phyloP scores from a whole-genome alignment of 768 basidiomycete species.

The Astraeus odoratus region DNA sequence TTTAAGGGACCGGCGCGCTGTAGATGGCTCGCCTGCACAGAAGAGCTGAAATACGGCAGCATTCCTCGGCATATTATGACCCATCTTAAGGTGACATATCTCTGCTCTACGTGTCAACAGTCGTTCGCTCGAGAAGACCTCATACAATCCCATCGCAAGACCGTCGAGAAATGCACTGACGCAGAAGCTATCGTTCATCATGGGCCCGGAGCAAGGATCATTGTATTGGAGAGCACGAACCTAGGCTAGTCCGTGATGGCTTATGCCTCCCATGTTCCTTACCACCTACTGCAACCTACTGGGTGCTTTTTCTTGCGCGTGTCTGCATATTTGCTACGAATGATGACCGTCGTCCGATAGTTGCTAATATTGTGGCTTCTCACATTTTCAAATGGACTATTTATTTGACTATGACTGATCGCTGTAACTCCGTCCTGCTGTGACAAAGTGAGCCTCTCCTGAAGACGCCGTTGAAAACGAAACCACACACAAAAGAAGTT shows the following conservation, averaged over 20 bases:
- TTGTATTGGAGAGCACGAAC: neutral
- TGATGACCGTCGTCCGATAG: too few species aligned
- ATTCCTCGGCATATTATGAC: constrained; percentile 5
- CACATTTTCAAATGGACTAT: neutral
- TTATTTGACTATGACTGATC: too few species aligned
- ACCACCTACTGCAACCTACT: neutral
- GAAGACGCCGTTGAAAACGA: neutral
- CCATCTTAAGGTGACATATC: neutral
- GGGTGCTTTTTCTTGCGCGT: neutral
- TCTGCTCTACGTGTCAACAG: neutral
- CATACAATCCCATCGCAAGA: neutral
- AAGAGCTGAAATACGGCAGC: neutral
- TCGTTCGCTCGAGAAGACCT: constrained; percentile 1
- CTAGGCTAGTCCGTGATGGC: neutral
- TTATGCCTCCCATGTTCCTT: neutral
- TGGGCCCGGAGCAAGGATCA: constrained; percentile 1
- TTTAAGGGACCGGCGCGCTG: neutral
- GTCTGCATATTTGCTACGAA: neutral
- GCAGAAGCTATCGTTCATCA: neutral
- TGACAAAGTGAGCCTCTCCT: constrained; percentile 30
- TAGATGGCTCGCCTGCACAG: neutral
- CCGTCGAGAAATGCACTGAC: neutral
- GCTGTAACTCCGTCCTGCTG: too few species aligned
- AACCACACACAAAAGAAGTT: too few species aligned
- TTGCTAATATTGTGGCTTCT: neutral